These are phyloP conservation scores for Paramecium caudatum DNA, from an alignment of 73 alveolate species.

Conservation along the genomic window DNA sequence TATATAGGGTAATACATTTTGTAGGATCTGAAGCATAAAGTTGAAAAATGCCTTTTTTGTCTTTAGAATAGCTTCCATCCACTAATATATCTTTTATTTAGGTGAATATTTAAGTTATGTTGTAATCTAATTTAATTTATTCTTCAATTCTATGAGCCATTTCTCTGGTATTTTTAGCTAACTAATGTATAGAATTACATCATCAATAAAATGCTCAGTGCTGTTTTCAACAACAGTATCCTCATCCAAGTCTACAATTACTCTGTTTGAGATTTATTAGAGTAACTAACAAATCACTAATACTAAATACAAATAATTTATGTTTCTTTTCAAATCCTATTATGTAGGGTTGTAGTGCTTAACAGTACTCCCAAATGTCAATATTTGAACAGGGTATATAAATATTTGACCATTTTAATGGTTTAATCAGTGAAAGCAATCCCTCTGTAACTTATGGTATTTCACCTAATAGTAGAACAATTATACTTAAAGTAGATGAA, in stretches of 20 bases:
- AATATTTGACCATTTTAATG: constrained; percentile 44
- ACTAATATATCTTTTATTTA: constrained; percentile 52
- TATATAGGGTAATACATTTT: constrained; percentile 55
- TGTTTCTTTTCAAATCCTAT: constrained; percentile 55
- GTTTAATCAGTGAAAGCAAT: constrained; percentile 30
- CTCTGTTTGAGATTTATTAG: not conserved
- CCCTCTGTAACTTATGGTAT: constrained; percentile 52
- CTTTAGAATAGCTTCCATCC: constrained; percentile 68
- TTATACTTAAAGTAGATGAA: constrained; percentile 29
- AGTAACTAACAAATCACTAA: not conserved
- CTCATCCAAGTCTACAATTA: constrained; percentile 32
- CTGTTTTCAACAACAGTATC: constrained; percentile 35
- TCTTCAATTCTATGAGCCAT: constrained; percentile 27
- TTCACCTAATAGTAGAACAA: not conserved
- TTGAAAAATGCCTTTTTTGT: constrained; percentile 47
- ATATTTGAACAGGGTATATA: constrained; percentile 62
- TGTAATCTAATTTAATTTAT: constrained; percentile 27
- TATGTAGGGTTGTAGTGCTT: constrained; percentile 49
- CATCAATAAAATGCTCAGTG: constrained; percentile 47
- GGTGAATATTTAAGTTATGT: constrained; percentile 35
- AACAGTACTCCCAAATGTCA: constrained; percentile 32
- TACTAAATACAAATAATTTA: constrained; percentile 21
- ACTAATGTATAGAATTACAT: not conserved
- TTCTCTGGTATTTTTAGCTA: constrained; percentile 55
- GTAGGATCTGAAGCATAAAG: not conserved